phyloP scores from a whole-genome alignment of 441 rosid genomes.

The Viola pubescens region DNA sequence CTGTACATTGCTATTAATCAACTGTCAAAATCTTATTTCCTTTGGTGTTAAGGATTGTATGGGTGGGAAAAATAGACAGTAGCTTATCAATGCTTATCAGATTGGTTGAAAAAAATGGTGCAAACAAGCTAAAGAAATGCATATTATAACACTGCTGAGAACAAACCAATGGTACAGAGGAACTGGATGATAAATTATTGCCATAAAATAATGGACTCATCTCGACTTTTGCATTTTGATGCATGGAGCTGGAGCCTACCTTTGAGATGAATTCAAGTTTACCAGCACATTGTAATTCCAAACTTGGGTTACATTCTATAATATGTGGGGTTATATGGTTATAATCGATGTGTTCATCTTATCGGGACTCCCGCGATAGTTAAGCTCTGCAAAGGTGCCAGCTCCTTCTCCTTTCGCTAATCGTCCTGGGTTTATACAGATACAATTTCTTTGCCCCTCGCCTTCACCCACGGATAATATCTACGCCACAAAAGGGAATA shows the following conservation, averaged over 20 bases:
- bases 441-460: constrained; percentile 51
- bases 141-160: no score
- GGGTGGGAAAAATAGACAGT: neutral
- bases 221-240: no score
- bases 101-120: neutral
- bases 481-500: constrained; percentile 24
- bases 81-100: neutral
- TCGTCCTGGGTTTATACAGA: constrained; percentile 92
- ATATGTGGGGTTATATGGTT: constrained; percentile 41
- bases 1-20: no score
- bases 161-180: neutral
- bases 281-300: neutral
- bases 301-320: constrained; percentile 2
- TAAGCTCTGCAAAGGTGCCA: constrained; percentile 80
- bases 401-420: constrained; percentile 88
- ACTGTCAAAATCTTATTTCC: neutral
- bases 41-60: neutral
- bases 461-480: constrained; percentile 56
- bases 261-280: neutral
- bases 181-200: neutral
- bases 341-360: constrained; percentile 57
- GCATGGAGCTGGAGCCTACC: neutral
- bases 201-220: neutral
- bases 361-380: constrained; percentile 53
- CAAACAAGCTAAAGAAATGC: neutral